phyloP scores from a whole-genome alignment of 306 rosid genomes.

The Ammopiptanthus mongolicus region DNA sequence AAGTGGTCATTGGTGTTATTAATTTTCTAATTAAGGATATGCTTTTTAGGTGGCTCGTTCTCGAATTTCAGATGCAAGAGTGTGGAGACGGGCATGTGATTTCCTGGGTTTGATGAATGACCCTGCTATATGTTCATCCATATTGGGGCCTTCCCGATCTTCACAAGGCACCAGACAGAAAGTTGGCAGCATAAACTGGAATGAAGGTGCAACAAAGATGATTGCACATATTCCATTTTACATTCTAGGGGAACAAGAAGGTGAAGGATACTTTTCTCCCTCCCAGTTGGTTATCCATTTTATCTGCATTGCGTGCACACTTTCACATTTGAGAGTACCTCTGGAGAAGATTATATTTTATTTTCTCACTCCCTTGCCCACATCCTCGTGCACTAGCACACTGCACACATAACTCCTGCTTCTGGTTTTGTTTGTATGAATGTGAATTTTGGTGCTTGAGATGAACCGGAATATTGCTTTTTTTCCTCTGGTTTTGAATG shows the following conservation, averaged over 20 bases:
- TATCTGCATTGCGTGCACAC: background rate
- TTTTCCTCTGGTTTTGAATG: background rate
- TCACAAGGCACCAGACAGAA: conserved; percentile 44
- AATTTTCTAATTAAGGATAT: conserved; percentile 17
- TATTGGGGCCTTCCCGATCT: conserved; percentile 82
- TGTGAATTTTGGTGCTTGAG: background rate
- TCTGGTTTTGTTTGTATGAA: conserved; percentile 6
- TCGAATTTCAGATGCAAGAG: conserved; percentile 75
- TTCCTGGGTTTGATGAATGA: conserved; percentile 87
- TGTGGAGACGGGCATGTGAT: conserved; percentile 89
- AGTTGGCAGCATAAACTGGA: conserved; percentile 85
- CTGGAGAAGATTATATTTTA: background rate
- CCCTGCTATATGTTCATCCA: conserved; percentile 78
- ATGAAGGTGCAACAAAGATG: conserved; percentile 76
- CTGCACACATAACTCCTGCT: background rate
- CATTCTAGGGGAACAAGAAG: conserved; percentile 80
- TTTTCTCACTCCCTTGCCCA: background rate
- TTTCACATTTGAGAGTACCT: background rate
- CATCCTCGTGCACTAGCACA: background rate
- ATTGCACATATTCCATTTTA: conserved; percentile 88
- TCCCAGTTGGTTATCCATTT: background rate
- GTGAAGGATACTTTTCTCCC: conserved; percentile 27
- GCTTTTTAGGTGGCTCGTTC: conserved; percentile 76
- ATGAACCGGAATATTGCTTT: background rate
- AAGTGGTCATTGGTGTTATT: background rate